These are phyloP conservation scores for Boletus rubescentipes DNA, from an alignment of 768 basidiomycete genomes.

Conservation along the genomic window DNA sequence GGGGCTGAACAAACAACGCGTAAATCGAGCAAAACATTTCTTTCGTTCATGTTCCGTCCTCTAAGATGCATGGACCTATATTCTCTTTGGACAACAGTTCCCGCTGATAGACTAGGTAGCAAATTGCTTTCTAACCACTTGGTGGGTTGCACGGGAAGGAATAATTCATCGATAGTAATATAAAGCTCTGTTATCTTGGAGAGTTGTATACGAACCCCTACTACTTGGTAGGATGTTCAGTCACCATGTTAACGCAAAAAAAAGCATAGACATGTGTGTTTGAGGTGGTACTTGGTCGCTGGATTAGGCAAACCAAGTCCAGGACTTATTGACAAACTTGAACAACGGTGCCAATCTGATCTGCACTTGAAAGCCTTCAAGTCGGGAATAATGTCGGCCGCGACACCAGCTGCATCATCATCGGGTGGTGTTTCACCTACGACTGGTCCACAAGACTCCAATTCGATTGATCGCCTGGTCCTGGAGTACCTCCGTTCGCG, in stretches of 20 bases:
- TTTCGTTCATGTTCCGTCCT: too few species aligned
- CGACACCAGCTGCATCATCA: constrained; percentile 36
- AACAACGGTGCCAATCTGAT: background rate
- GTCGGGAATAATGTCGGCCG: constrained; percentile 25
- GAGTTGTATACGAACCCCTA: too few species aligned
- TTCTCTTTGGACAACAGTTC: too few species aligned
- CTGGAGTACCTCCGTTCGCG: constrained; percentile 49
- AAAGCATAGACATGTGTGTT: too few species aligned
- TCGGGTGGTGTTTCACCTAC: constrained; percentile 34
- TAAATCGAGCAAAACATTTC: background rate
- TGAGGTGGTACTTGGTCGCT: background rate
- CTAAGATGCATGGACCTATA: too few species aligned
- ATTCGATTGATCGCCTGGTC: constrained; percentile 40
- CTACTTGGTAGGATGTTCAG: too few species aligned
- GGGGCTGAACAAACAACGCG: constrained; percentile 6
- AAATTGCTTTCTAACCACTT: too few species aligned
- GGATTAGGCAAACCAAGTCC: background rate
- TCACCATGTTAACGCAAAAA: too few species aligned
- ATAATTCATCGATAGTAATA: too few species aligned
- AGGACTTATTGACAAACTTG: background rate
- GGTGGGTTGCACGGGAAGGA: too few species aligned
- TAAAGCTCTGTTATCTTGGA: too few species aligned
- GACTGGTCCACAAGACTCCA: constrained; percentile 29
- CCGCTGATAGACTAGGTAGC: too few species aligned
- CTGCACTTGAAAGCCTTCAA: background rate